Base-by-base conservation (phyloP, 208 protist genomes). In the Crithidia mellificae region DNA sequence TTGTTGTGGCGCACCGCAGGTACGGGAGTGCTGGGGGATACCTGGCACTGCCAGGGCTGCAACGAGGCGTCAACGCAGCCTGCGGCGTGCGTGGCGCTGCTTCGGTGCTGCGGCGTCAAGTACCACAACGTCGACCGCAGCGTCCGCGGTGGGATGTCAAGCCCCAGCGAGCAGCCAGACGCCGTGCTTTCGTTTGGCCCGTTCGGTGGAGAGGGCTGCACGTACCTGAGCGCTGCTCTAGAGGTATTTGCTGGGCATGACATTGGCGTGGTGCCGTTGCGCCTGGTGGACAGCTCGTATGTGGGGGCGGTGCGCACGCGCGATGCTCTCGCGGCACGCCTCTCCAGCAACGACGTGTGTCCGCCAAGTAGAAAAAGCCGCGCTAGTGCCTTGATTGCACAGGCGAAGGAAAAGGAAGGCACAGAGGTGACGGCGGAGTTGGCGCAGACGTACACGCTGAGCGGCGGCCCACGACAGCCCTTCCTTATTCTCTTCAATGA, bases 251-350 rank as follows among this genome's bases (percentile, higher is more conserved):
- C 80, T 0, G 65, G 65, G 44, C 63, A 63, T 22, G 77, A 78
- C 44, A 24, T 91, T 17, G 80, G 84, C 20, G 20, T 72, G 15
- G 63, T 84, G 39, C 80, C 83, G 30, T 64, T 87, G 29, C 72
- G 83, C 27, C 78, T 75, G 29, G 72, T 84, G 19, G 87, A 95
- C 51, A 82, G 81, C 50, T 74, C 82, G n/a, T 81, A 81, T 54
- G 75, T 92, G 1, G 83, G 81, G 15, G 72, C 80, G 9, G 54
- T 72, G 27, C 75, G 74, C 52, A 92, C 86, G 5, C 34, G 77
- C 12, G 58, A 79, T n/a, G 80, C 80, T 1, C 29, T 92, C 6
- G 27, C 71, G n/a, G 68, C 66, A 7, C 84, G 82, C n/a, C 49
- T 84, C 27, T 29, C 41, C 27, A 77, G 65, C 64, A 89, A 68